phyloP scores from a whole-genome alignment of 2,329 filamentous ascomycete genomes.

The Pyrenophora tritici-repentis region DNA sequence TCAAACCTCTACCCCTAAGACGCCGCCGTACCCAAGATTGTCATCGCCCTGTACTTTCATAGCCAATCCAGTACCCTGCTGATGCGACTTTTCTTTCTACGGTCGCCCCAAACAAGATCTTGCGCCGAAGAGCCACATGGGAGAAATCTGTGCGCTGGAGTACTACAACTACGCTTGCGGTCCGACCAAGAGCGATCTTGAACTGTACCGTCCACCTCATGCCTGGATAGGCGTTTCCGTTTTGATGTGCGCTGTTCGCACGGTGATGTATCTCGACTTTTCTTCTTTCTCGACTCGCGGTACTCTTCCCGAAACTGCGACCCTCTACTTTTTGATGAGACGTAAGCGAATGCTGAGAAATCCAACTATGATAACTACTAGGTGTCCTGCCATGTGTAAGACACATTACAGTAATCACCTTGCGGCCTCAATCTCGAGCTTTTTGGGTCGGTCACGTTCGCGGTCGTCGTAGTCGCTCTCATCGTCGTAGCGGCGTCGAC shows the following conservation, averaged over 20 bases:
- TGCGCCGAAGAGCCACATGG: not conserved
- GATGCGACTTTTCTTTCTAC: conserved; percentile 8
- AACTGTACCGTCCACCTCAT: not conserved
- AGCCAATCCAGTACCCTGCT: conserved; percentile 19
- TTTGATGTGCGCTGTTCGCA: not conserved
- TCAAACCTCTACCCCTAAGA: not conserved
- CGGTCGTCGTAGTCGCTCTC: conserved; percentile 35
- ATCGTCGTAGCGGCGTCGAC: conserved; percentile 35
- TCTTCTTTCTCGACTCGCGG: not conserved
- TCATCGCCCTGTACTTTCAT: conserved; percentile 4
- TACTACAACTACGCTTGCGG: not conserved
- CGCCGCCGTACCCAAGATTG: not conserved
- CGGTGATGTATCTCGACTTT: not conserved
- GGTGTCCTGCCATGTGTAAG: not conserved
- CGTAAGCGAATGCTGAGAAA: not conserved
- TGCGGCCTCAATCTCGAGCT: conserved; percentile 31
- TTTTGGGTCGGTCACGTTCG: conserved; percentile 27
- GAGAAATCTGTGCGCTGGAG: not conserved
- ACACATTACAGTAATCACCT: conserved; percentile 31
- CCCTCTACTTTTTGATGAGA: not conserved
- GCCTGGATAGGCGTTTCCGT: not conserved
- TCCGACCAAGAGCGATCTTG: not conserved
- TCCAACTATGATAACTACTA: not conserved
- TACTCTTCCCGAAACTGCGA: not conserved
- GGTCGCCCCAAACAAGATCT: not conserved